Percentiles rank a stretch among this genome's conserved stretches.
These are phyloP conservation scores for Starmerella roubikii DNA, from an alignment of 805 yeast genomes.

Conservation along the genomic window DNA sequence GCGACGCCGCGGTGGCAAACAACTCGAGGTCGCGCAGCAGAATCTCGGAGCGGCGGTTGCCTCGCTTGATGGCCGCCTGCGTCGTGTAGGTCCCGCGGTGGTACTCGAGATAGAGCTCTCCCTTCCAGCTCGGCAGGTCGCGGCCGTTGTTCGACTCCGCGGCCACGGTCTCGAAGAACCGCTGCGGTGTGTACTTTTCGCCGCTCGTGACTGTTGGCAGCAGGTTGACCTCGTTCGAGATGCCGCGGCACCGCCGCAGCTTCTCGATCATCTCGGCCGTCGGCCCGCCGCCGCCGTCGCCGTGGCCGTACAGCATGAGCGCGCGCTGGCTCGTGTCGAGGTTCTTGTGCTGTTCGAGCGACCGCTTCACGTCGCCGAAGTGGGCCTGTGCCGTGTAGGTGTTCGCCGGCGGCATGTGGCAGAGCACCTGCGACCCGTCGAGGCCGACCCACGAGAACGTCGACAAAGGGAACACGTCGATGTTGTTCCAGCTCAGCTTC, in stretches of 20 bases:
- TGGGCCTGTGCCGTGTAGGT: slow-evolving; percentile 90
- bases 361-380: slow-evolving; percentile 81
- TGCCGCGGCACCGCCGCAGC: slow-evolving; percentile 78
- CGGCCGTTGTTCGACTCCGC: slow-evolving; percentile 50
- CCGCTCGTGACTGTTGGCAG: slow-evolving; percentile 77
- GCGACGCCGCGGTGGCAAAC: slow-evolving; percentile 63
- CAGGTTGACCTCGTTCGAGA: slow-evolving; percentile 52
- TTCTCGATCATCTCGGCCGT: slow-evolving; percentile 86
- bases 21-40: slow-evolving; percentile 76
- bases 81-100: slow-evolving; percentile 96
- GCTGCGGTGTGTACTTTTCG: slow-evolving; percentile 45
- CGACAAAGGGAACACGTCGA: slow-evolving; percentile 75
- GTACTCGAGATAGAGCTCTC: slow-evolving; percentile 86
- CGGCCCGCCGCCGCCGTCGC: slow-evolving; percentile 99
- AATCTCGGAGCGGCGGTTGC: slow-evolving; percentile 63
- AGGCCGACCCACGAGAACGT: slow-evolving; percentile 93
- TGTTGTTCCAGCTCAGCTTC: slow-evolving; percentile 91
- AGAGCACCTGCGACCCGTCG: slow-evolving; percentile 84
- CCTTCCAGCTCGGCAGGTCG: slow-evolving; percentile 73
- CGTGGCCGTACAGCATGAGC: slow-evolving; percentile 73
- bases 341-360: slow-evolving; percentile 70
- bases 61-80: slow-evolving; percentile 73
- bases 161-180: slow-evolving; percentile 57
- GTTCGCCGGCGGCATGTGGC: slow-evolving; percentile 97
- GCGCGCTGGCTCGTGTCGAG: slow-evolving; percentile 69